A percentile compares a stretch with the other conserved stretches of the same genome.
Conservation (phyloP, 495 filamentous ascomycete species). For the Lineolata rhizophorae region DNA sequence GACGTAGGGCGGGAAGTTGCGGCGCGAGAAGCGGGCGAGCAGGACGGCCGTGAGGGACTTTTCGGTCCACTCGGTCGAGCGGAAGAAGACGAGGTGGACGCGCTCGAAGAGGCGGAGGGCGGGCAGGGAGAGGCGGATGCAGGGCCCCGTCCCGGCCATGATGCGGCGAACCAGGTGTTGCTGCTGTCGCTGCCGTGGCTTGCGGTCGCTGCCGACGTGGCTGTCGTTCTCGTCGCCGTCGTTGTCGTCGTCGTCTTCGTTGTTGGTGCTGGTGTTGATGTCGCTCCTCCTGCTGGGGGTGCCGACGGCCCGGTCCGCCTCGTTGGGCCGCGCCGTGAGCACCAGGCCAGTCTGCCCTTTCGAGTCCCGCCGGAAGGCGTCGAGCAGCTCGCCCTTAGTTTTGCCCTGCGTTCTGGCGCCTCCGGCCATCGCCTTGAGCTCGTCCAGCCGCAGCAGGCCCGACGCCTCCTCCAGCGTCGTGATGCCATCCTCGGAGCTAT, state of each 20-base stretch:
- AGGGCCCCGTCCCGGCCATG: slow-evolving; percentile 54
- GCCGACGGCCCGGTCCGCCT: too few relatives aligned
- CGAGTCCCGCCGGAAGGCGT: slow-evolving; percentile 46
- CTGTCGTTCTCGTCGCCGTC: background rate
- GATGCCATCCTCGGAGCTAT: slow-evolving; percentile 48
- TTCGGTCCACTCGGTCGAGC: slow-evolving; percentile 92
- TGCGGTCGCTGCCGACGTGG: background rate
- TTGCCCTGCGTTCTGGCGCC: slow-evolving; percentile 75
- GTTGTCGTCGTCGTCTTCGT: too few relatives aligned
- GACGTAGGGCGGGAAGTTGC: slow-evolving; percentile 82
- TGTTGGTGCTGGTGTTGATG: too few relatives aligned
- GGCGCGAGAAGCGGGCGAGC: slow-evolving; percentile 62
- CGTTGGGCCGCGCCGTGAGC: background rate
- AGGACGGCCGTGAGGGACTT: slow-evolving; percentile 93
- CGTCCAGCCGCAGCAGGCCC: slow-evolving; percentile 57
- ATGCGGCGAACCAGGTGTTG: slow-evolving; percentile 61
- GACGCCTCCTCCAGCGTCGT: slow-evolving; percentile 70
- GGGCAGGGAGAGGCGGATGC: slow-evolving; percentile 54
- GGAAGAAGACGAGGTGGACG: slow-evolving; percentile 87
- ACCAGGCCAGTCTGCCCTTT: slow-evolving; percentile 48
- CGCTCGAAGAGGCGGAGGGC: slow-evolving; percentile 76
- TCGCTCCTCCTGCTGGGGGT: too few relatives aligned
- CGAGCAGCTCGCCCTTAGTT: slow-evolving; percentile 64
- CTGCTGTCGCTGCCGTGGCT: too few relatives aligned
- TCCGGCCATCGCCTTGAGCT: slow-evolving; percentile 67